Conservation (phyloP, 1,284 basidiomycete genomes). For the Ustilago esculenta region DNA sequence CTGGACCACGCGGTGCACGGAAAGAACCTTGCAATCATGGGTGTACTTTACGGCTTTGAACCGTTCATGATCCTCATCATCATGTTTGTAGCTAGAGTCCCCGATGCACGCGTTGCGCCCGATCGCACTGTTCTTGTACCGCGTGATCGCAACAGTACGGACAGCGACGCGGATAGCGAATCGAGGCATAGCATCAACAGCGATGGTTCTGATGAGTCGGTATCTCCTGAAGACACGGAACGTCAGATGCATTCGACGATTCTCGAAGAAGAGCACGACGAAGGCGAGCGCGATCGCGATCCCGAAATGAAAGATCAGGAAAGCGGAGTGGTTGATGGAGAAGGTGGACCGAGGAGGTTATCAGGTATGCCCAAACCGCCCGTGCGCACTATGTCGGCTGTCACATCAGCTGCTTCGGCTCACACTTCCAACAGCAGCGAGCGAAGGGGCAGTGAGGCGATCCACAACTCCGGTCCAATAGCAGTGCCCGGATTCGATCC, state of each 20-base stretch:
- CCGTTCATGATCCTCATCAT: slow-evolving; percentile 34
- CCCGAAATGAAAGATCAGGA: slow-evolving; percentile 9
- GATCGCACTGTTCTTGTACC: slow-evolving; percentile 40
- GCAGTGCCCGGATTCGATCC: slow-evolving; percentile 22
- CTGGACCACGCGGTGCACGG: slow-evolving; percentile 33
- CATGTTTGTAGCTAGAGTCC: slow-evolving; percentile 28
- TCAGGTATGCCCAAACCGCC: not conserved
- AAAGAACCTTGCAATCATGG: slow-evolving; percentile 33
- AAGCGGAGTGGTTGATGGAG: slow-evolving; percentile 2
- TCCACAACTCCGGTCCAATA: not conserved
- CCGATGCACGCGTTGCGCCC: slow-evolving; percentile 20
- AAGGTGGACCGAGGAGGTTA: not conserved
- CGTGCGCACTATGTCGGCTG: slow-evolving; percentile 11
- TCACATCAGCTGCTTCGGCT: not conserved
- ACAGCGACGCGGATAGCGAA: slow-evolving; percentile 6
- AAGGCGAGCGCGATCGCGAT: not conserved
- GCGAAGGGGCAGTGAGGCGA: slow-evolving; percentile 16
- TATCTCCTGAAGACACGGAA: not conserved
- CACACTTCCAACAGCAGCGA: not conserved
- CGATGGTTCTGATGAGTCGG: slow-evolving; percentile 3
- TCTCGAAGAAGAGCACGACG: slow-evolving; percentile 23
- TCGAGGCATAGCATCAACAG: slow-evolving; percentile 10
- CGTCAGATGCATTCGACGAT: slow-evolving; percentile 25
- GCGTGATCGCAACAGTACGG: slow-evolving; percentile 5
- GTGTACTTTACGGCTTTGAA: slow-evolving; percentile 37